Conservation (phyloP, 1,284 basidiomycete species). For the Ustilago nuda region DNA sequence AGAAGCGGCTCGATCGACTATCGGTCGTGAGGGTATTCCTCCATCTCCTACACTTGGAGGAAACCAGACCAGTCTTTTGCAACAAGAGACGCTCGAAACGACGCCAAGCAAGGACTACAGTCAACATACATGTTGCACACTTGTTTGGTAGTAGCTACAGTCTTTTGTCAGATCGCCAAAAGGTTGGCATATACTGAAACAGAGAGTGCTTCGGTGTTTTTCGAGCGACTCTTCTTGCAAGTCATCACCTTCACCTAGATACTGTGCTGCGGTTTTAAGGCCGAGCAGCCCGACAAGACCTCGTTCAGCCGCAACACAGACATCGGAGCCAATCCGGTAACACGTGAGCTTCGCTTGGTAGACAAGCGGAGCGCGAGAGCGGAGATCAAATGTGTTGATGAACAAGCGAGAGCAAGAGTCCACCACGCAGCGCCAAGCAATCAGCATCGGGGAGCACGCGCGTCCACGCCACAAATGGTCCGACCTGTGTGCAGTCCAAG, state of each 20-base stretch:
- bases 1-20: neutral
- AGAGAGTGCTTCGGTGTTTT: neutral
- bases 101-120: neutral
- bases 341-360: neutral
- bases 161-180: neutral
- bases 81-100: neutral
- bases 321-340: neutral
- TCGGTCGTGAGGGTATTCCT: too few relatives aligned
- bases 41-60: too few relatives aligned
- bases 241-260: neutral
- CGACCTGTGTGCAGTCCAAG: neutral
- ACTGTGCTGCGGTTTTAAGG: neutral
- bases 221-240: neutral
- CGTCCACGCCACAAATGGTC: neutral
- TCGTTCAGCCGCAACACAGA: neutral
- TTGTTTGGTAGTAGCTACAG: neutral
- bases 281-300: neutral
- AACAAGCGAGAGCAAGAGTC: neutral
- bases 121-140: neutral
- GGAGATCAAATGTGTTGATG: conserved; percentile 7
- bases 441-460: conserved; percentile 1
- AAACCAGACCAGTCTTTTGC: neutral
- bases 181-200: neutral
- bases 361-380: conserved; percentile 1
- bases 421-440: conserved; percentile 12